phyloP scores from a whole-genome alignment of 768 basidiomycete species.

The Naganishia randhawae region DNA sequence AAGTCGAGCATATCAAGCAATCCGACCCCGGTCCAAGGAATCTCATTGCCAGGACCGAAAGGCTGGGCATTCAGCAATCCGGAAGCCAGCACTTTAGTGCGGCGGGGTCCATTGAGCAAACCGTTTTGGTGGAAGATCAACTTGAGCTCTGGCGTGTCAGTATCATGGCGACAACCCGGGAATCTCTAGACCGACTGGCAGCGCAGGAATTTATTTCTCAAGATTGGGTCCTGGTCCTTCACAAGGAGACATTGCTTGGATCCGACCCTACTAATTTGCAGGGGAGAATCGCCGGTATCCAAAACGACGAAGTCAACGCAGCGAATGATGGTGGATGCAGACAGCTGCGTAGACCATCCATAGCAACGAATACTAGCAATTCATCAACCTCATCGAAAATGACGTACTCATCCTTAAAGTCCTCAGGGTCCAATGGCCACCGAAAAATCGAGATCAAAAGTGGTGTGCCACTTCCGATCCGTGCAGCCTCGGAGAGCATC shows the following conservation, averaged over 20 bases:
- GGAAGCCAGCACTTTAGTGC: too few species aligned
- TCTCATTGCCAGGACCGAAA: neutral
- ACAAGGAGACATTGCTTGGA: neutral
- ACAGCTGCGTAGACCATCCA: neutral
- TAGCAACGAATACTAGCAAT: neutral
- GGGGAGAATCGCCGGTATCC: neutral
- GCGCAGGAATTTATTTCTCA: neutral
- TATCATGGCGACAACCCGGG: neutral
- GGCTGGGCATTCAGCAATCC: neutral
- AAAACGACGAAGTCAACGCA: too few species aligned
- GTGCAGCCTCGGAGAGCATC: neutral
- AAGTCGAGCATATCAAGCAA: neutral
- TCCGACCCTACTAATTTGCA: neutral
- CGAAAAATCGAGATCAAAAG: neutral
- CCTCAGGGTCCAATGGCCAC: neutral
- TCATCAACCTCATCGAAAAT: neutral
- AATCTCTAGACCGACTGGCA: neutral
- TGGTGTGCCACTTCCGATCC: neutral
- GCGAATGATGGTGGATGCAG: too few species aligned
- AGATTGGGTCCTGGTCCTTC: conserved; percentile 4
- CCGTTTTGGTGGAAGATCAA: neutral
- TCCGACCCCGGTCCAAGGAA: neutral
- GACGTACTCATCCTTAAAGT: neutral
- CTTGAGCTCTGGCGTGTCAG: neutral
- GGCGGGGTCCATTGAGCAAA: too few species aligned